Conservation (phyloP, 768 basidiomycete genomes). For the Russula dissimulans region DNA sequence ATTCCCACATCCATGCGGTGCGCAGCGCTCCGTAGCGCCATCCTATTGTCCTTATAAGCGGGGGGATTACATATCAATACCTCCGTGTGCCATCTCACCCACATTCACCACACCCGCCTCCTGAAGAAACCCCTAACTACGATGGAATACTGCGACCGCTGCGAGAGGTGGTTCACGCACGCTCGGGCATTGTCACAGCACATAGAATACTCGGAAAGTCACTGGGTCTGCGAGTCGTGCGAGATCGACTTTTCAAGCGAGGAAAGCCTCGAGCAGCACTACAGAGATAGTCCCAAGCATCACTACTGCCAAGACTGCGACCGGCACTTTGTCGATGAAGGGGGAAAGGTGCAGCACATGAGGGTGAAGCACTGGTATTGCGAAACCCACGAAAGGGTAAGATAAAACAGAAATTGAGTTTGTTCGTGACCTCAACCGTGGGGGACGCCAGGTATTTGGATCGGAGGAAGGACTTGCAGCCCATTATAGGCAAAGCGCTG, state of each 20-base stretch:
- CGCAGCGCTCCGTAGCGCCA: no score
- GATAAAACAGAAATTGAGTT: not conserved
- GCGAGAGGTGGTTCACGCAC: not conserved
- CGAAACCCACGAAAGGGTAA: not conserved
- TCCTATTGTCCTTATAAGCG: no score
- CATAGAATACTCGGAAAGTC: not conserved
- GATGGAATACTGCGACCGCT: slow-evolving; percentile 7
- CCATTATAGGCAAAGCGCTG: slow-evolving; percentile 31
- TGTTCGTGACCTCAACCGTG: not conserved
- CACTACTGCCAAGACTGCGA: slow-evolving; percentile 3
- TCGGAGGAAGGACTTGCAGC: slow-evolving; percentile 33
- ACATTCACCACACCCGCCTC: no score
- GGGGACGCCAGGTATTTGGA: slow-evolving; percentile 28
- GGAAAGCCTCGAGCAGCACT: not conserved
- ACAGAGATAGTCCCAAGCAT: not conserved
- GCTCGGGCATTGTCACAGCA: not conserved
- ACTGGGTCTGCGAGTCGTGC: slow-evolving; percentile 1
- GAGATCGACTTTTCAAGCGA: not conserved
- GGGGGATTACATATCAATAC: no score
- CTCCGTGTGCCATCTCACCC: no score
- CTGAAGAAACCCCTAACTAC: no score
- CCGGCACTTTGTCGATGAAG: not conserved
- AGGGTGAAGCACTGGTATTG: slow-evolving; percentile 3
- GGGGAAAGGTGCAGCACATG: not conserved
- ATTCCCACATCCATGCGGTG: no score